Evolutionary conservation across 2,329 filamentous ascomycete species (phyloP).

Genomic region (Ophidiomyces ophidiicola): DNA sequence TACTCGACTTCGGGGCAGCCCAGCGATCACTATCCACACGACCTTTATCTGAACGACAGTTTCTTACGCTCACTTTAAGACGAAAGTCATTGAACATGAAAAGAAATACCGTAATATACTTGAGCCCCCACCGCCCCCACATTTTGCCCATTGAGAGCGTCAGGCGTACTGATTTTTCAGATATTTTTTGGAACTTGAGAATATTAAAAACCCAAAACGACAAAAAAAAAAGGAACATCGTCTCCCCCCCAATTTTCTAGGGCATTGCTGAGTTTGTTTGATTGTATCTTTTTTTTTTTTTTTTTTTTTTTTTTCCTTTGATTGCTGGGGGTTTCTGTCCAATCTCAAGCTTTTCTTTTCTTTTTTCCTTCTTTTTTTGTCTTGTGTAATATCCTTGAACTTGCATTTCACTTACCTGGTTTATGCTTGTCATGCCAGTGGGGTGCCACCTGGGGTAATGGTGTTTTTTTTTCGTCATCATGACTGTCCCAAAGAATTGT

Average conservation of each 20-base stretch:
- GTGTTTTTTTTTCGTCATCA: too few relatives aligned
- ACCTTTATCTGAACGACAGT: slow-evolving; percentile 4
- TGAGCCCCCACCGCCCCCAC: slow-evolving; percentile 4
- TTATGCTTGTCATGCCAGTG: too few relatives aligned
- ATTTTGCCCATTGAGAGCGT: slow-evolving; percentile 10
- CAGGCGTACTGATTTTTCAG: slow-evolving; percentile 7
- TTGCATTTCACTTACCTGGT: too few relatives aligned
- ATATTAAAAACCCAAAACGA: slow-evolving; percentile 10
- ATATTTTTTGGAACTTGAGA: slow-evolving; percentile 5
- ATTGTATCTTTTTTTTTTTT: slow-evolving; percentile 10
- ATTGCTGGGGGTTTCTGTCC: slow-evolving; percentile 4
- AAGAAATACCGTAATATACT: slow-evolving; percentile 5
- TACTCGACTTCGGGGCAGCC: slow-evolving; percentile 26
- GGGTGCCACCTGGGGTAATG: too few relatives aligned
- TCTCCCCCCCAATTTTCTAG: background rate
- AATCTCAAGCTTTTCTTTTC: slow-evolving; percentile 2
- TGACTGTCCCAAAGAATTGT: too few relatives aligned
- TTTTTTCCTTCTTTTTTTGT: slow-evolving; percentile 9
- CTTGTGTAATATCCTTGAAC: background rate
- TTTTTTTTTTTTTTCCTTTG: slow-evolving; percentile 7
- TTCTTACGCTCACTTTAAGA: background rate
- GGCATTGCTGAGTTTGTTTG: slow-evolving; percentile 5
- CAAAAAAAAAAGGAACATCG: slow-evolving; percentile 15
- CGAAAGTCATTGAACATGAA: slow-evolving; percentile 7
- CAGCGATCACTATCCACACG: slow-evolving; percentile 21